Evolutionary conservation across 2,329 filamentous ascomycete genomes (phyloP), one percentile per base, ranked within the genome.

Genomic region (Teratosphaeria zuluensis): DNA sequence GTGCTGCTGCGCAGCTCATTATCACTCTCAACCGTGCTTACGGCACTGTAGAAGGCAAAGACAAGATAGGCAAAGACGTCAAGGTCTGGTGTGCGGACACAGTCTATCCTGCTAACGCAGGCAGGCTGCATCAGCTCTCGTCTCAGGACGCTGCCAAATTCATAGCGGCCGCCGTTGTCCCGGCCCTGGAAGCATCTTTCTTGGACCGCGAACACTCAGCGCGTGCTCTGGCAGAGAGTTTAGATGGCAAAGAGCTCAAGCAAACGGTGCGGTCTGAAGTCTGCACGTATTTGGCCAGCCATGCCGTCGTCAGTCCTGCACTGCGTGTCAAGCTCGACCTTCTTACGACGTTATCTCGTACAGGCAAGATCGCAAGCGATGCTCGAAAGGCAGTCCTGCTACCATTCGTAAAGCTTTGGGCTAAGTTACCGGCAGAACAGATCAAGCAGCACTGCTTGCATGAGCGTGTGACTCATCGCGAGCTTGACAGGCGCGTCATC

Each of bases 151-250:
- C 77, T 1, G 76, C 80, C 51, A 85, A 83, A 59, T 73, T 95
- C 21, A 69, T 94, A 0, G 80, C 83, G 21, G 78, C 83, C 21
- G 79, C 88, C 42, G 74, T 96, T n/a, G 72, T 90, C 21, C 89
- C 89, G 0, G 83, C 81, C 1, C 75, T 96, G 9, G 92, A 96
- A 73, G 94, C 96, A 73, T 95, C 87, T 67, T 80, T 92, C 3
- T 82, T 96, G 64, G 91, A 97, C 69, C 77, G 84, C 3, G 82
- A 81, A 31, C 86, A 94, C 61, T 79, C 96, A 52, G 76, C 81
- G 30, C 82, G 82, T 21, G 80, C 86, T 2, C 71, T 96, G 4
- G 79, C 82, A 60, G 79, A 78, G 33, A 74, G 80, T 0, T 70
- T 94, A 11, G 61, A 63, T 14, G 58, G 58, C 14, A 67, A 59